Evolutionary conservation across 768 basidiomycete species (phyloP).

Genomic region (Lactarius tabidus): DNA sequence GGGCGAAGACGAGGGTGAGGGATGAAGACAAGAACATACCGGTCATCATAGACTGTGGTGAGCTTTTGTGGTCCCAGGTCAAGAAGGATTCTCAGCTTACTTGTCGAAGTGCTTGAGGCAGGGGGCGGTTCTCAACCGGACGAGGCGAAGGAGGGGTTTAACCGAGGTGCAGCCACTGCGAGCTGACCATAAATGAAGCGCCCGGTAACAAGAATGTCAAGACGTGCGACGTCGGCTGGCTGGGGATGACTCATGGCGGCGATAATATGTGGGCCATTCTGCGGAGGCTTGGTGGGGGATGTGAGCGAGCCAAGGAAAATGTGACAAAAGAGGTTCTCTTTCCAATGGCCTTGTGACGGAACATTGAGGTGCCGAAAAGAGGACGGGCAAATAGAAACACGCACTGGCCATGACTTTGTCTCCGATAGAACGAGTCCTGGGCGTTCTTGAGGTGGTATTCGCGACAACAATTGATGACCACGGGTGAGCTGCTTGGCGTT

Average conservation of each 20-base stretch:
- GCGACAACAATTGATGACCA: too few species aligned
- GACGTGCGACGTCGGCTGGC: slow-evolving; percentile 69
- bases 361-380: not conserved
- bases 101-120: slow-evolving; percentile 32
- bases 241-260: slow-evolving; percentile 70
- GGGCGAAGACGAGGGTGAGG: slow-evolving; percentile 54
- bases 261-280: slow-evolving; percentile 56
- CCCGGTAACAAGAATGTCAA: slow-evolving; percentile 88
- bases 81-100: slow-evolving; percentile 46
- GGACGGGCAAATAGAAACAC: slow-evolving; percentile 26
- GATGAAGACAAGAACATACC: slow-evolving; percentile 68
- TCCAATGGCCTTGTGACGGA: slow-evolving; percentile 57
- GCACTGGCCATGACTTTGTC: slow-evolving; percentile 56
- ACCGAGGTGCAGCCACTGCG: slow-evolving; percentile 69
- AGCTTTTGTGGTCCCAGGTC: slow-evolving; percentile 56
- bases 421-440: too few species aligned
- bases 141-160: slow-evolving; percentile 39
- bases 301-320: slow-evolving; percentile 69
- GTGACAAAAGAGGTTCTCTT: slow-evolving; percentile 59
- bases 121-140: slow-evolving; percentile 33
- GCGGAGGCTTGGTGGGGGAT: slow-evolving; percentile 45
- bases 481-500: too few species aligned
- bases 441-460: too few species aligned
- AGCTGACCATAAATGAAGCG: slow-evolving; percentile 79
- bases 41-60: slow-evolving; percentile 59